Evolutionary conservation across 305 asterid genomes (phyloP).

Genomic region (Fraxinus greggii): DNA sequence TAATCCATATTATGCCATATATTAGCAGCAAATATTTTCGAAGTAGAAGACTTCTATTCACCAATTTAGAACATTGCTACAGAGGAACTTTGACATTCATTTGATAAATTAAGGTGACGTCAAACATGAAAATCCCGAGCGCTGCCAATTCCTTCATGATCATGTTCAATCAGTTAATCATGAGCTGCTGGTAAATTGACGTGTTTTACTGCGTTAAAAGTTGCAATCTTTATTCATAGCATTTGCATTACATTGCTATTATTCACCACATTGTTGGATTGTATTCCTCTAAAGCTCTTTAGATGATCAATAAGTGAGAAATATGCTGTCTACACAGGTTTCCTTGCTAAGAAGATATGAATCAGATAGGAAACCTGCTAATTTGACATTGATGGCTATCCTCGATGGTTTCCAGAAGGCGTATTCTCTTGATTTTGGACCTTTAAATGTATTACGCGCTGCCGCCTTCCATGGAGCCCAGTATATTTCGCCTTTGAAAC

Average conservation of each 20-base stretch:
- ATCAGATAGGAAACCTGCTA: conserved; percentile 82
- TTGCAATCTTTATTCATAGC: not conserved
- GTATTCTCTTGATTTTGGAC: conserved; percentile 78
- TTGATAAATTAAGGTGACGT: not conserved
- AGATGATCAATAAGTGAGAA: not conserved
- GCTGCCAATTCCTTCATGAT: not conserved
- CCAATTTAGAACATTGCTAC: not conserved
- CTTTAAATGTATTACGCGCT: conserved; percentile 70
- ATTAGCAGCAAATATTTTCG: not conserved
- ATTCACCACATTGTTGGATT: not conserved
- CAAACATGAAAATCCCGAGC: not conserved
- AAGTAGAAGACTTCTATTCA: not conserved
- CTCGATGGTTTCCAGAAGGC: conserved; percentile 93
- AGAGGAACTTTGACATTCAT: not conserved
- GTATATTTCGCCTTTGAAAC: conserved; percentile 69
- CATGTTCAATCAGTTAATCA: not conserved
- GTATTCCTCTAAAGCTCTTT: not conserved
- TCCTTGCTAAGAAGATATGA: conserved; percentile 71
- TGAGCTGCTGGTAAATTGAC: not conserved
- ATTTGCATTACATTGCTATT: not conserved
- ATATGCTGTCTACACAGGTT: conserved; percentile 31
- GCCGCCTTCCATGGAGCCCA: conserved; percentile 89
- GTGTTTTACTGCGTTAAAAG: not conserved
- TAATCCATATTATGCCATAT: not conserved
- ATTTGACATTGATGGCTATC: conserved; percentile 76